Conservation (phyloP, 495 filamentous ascomycete species). For the Trichoderma gamsii region DNA sequence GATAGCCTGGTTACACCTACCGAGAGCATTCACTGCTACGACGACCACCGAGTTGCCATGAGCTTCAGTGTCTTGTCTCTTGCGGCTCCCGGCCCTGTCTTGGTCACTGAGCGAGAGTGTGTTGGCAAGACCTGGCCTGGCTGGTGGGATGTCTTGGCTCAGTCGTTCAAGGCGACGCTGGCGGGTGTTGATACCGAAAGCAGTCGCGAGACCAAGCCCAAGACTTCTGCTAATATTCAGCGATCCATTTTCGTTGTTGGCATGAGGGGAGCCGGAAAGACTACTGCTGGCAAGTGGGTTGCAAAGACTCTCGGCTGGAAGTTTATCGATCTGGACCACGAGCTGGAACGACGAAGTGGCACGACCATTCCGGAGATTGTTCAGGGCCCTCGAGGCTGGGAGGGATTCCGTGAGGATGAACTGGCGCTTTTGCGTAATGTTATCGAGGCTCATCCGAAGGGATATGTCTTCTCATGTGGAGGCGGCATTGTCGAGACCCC, state of each 20-base stretch:
- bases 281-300: slow-evolving; percentile 83
- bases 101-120: slow-evolving; percentile 86
- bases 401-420: slow-evolving; percentile 79
- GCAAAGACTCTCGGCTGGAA: slow-evolving; percentile 65
- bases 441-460: slow-evolving; percentile 65
- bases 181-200: slow-evolving; percentile 53
- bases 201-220: slow-evolving; percentile 32
- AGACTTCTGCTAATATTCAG: slow-evolving; percentile 32
- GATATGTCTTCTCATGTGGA: slow-evolving; percentile 86
- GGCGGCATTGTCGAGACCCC: slow-evolving; percentile 88
- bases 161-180: slow-evolving; percentile 66
- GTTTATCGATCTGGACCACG: slow-evolving; percentile 80
- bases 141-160: slow-evolving; percentile 88
- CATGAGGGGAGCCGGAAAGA: slow-evolving; percentile 97
- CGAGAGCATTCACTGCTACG: slow-evolving; percentile 82
- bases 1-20: slow-evolving; percentile 53
- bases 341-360: slow-evolving; percentile 66
- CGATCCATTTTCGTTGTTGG: slow-evolving; percentile 88
- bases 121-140: slow-evolving; percentile 99
- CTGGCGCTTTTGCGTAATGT: slow-evolving; percentile 63
- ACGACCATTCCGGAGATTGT: slow-evolving; percentile 84
- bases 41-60: slow-evolving; percentile 98
- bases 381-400: slow-evolving; percentile 67
- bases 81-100: slow-evolving; percentile 63
- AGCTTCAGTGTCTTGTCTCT: slow-evolving; percentile 89